Evolutionary conservation across 1,284 basidiomycete genomes (phyloP), one percentile per base, ranked within the genome.

Genomic region (Amylostereum areolatum): DNA sequence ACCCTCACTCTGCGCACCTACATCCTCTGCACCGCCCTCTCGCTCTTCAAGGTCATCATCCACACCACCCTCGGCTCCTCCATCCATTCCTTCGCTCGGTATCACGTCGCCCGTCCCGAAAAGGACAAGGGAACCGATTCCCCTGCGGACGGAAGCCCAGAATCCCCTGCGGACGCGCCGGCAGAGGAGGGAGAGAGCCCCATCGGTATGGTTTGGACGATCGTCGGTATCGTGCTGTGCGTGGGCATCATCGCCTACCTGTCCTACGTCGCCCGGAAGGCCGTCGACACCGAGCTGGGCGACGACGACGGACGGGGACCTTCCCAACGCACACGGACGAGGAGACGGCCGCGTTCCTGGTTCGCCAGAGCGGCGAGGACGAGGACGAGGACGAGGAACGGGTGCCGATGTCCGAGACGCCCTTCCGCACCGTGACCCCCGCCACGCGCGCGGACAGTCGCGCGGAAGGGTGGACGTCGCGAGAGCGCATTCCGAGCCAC

Each of bases 41-140:
- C 86, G 34, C 75, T 93, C 48, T 82, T 89, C 75, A 93, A 93
- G 67, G 80, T 93, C 56, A 82, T 92, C 66, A 78, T 93, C 48
- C 91, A 93, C 70, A 90, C 89, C 27, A 85, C 78, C 53, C 74
- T 93, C 54, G 90, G 90, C 41, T 81, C 83, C 25, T 85, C 84
- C 25, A 90, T 93, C 60, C 84, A 87, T 60, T 90, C 84, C 36
- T 93, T 93, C 69, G 80, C 81, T 52, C 79, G 81, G 51, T 83
- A 80, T 66, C 80, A 85, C 60, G 63, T 67, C 18, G 18, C 18
- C 49, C 60, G 66, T 37, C 47, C 50, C n/a, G 35, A 53, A 27
- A 56, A 59, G 28, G 52, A 57, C 5, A 46, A 46, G 3, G 45
- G 43, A 29, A 45, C 59, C 62, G 18, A 46, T 51, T 12, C 42